These are phyloP conservation scores for Fusarium equiseti DNA, from an alignment of 2,329 filamentous ascomycete species.

Conservation along the genomic window DNA sequence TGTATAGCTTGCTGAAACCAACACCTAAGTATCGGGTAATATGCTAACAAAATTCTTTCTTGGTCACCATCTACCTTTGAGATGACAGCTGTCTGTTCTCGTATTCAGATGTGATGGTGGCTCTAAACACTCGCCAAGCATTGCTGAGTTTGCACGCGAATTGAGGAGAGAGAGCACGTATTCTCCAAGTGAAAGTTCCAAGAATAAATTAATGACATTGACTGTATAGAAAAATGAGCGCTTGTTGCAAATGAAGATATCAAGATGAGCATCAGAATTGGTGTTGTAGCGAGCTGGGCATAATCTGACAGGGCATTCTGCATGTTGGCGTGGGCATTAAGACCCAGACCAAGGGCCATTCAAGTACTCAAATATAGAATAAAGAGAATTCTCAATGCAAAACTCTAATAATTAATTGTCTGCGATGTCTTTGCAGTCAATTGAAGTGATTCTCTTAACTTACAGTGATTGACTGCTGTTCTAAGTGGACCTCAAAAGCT, in stretches of 20 bases:
- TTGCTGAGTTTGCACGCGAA: accelerated
- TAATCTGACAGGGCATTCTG: not conserved
- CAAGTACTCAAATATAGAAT: accelerated
- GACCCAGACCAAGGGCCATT: not conserved
- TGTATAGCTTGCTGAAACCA: not conserved
- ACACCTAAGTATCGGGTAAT: not conserved
- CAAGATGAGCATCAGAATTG: not conserved
- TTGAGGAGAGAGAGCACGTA: not conserved
- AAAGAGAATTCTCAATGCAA: not conserved
- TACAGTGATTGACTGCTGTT: slow-evolving; percentile 4
- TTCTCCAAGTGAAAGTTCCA: accelerated
- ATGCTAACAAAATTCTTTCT: not conserved
- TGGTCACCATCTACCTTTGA: not conserved
- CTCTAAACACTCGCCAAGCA: not conserved
- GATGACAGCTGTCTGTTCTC: not conserved
- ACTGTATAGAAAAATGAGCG: too few relatives aligned
- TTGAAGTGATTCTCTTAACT: not conserved
- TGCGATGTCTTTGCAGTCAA: not conserved
- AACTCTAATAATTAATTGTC: not conserved
- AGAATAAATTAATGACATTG: too few relatives aligned
- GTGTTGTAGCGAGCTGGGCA: not conserved
- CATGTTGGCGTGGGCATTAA: not conserved
- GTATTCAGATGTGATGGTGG: accelerated
- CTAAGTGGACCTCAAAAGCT: slow-evolving; percentile 17
- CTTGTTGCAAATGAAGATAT: too few relatives aligned